phyloP scores from a whole-genome alignment of 768 basidiomycete species.

The Mycena alexandri region DNA sequence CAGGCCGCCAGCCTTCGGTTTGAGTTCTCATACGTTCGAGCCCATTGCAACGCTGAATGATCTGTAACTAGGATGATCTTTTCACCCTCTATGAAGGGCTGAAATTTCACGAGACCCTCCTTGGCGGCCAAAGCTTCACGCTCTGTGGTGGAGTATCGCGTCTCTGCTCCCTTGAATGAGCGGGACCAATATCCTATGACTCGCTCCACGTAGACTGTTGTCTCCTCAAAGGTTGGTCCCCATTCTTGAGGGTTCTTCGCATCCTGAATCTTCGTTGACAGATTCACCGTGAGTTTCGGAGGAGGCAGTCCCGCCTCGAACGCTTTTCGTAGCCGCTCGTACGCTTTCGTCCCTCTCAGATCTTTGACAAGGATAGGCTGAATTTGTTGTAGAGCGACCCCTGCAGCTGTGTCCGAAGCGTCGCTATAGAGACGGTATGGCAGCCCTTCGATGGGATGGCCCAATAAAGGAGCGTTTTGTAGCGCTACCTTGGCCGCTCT shows the following conservation, averaged over 20 bases:
- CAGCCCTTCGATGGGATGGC: slow-evolving; percentile 33
- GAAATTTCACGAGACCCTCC: slow-evolving; percentile 45
- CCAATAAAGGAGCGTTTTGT: slow-evolving; percentile 32
- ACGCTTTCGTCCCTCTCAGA: slow-evolving; percentile 29
- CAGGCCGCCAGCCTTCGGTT: slow-evolving; percentile 38
- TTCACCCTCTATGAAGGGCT: slow-evolving; percentile 48
- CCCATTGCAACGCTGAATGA: slow-evolving; percentile 32
- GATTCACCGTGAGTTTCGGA: background rate
- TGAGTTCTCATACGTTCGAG: slow-evolving; percentile 20
- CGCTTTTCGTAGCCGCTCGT: slow-evolving; percentile 19
- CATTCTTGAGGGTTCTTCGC: background rate
- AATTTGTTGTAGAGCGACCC: slow-evolving; percentile 33
- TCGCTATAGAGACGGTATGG: slow-evolving; percentile 47
- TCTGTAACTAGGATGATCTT: slow-evolving; percentile 33
- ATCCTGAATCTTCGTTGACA: background rate
- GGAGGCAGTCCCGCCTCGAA: slow-evolving; percentile 8
- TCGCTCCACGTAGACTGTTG: slow-evolving; percentile 27
- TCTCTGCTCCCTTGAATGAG: slow-evolving; percentile 40
- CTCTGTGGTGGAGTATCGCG: slow-evolving; percentile 45
- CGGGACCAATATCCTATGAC: slow-evolving; percentile 42
- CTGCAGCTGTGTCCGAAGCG: slow-evolving; percentile 27
- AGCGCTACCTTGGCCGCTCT: too few species aligned
- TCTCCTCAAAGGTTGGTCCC: background rate
- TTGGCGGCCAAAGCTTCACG: slow-evolving; percentile 43
- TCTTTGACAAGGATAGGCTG: slow-evolving; percentile 27